Evolutionary conservation across 108 stramenopile genomes (phyloP), one percentile per base, ranked within the genome.

Genomic region (Cyclotella kingstonii): DNA sequence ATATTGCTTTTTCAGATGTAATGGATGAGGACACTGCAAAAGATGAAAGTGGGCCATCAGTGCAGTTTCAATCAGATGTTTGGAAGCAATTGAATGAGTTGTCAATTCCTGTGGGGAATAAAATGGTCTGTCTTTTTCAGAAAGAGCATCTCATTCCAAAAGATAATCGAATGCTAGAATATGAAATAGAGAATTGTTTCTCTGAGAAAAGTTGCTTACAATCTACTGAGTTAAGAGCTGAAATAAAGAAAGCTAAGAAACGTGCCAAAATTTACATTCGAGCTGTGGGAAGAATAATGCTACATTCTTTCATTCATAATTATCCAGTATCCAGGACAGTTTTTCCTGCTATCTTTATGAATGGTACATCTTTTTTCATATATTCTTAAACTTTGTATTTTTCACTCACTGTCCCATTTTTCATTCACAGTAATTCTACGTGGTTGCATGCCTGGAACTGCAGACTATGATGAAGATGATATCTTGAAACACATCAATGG

Each of bases 11-110:
- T 22, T 5, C 46, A 66, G 54, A 17, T 5, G 35, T 14, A 44
- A 44, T n/a, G 19, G 42, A 41, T 18, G 22, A 21, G 15, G 54
- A 55, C 18, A 69, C 58, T 26, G 68, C 42, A 18, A 26, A 35
- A 25, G 68, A 69, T 60, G 42, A 60, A 34, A 59, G 68, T 12
- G 68, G 68, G 0, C 68, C 68, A 27, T 59, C 49, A 3, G 27
- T 51, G 17, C 68, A 69, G 21, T 69, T 69, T 42, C 18, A 54
- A 12, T 44, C 59, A 3, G 59, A 69, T 50, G 23, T 36, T 8
- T 69, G 39, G 30, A 53, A 38, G 43, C 68, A 69, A 35, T 35
- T 69, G 9, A 19, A 31, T 18, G 54, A 12, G 8, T 28, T 69
- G 31, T 38, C 31, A 7, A 19, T 68, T 15, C 23, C 25, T 30